These are phyloP conservation scores for Trichophyton rubrum DNA, from an alignment of 2,329 filamentous ascomycete species.

Conservation along the genomic window DNA sequence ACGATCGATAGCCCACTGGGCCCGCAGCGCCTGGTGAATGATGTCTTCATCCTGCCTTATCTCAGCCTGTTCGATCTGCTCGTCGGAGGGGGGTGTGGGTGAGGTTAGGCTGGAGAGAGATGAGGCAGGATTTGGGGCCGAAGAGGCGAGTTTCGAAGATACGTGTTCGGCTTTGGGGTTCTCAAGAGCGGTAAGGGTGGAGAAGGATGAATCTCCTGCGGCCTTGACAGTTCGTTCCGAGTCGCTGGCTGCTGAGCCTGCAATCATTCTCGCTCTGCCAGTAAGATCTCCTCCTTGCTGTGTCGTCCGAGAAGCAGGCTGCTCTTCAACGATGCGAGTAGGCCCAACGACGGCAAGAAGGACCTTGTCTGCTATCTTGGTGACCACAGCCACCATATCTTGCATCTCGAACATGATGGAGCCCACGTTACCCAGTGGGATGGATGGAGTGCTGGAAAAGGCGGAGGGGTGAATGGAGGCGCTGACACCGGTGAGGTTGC, in stretches of 20 bases:
- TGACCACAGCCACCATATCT: slow-evolving; percentile 30
- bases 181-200: slow-evolving; percentile 6
- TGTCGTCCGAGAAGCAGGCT: neutral
- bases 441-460: slow-evolving; percentile 30
- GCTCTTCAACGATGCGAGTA: slow-evolving; percentile 5
- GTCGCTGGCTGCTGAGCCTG: slow-evolving; percentile 12
- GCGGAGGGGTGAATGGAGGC: slow-evolving; percentile 32
- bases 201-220: slow-evolving; percentile 5
- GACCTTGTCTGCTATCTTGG: slow-evolving; percentile 31
- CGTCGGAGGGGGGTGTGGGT: neutral
- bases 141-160: slow-evolving; percentile 12
- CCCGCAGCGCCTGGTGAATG: slow-evolving; percentile 21
- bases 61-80: neutral
- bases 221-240: slow-evolving; percentile 9
- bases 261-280: neutral
- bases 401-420: slow-evolving; percentile 34
- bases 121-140: slow-evolving; percentile 11
- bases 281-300: neutral
- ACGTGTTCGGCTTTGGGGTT: slow-evolving; percentile 2
- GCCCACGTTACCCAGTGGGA: slow-evolving; percentile 31
- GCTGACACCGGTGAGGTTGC: slow-evolving; percentile 33
- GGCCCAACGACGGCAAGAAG: slow-evolving; percentile 32
- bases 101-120: slow-evolving; percentile 1
- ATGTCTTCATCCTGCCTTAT: slow-evolving; percentile 5
- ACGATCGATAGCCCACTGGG: slow-evolving; percentile 31